Conservation (phyloP, 2,329 filamentous ascomycete species). For the Spiromastix sp. region DNA sequence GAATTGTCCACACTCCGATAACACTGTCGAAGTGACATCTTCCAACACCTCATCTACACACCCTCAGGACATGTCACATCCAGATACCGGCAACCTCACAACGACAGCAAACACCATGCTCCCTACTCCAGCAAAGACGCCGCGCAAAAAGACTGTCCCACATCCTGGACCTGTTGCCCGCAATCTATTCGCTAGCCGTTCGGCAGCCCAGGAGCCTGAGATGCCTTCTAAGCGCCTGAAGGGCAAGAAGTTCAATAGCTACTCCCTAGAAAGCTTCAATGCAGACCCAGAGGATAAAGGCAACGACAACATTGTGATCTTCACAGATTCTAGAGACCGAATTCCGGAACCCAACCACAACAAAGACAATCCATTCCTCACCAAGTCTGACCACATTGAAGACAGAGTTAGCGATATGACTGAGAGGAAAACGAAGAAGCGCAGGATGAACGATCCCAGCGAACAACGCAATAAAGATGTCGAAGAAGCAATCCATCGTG, state of each 20-base stretch:
- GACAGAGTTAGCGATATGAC: no score
- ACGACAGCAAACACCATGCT: no score
- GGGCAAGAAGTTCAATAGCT: constrained; percentile 34
- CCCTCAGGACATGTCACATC: constrained; percentile 14
- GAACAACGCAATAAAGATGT: constrained; percentile 31
- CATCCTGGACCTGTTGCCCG: constrained; percentile 41
- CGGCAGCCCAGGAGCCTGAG: constrained; percentile 32
- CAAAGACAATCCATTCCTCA: constrained; percentile 47
- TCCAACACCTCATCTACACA: constrained; percentile 4
- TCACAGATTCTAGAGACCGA: constrained; percentile 53
- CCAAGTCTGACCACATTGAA: constrained; percentile 24
- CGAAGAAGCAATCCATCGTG: constrained; percentile 40
- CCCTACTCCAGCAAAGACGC: constrained; percentile 53
- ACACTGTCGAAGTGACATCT: constrained; percentile 2
- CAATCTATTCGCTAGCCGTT: constrained; percentile 41
- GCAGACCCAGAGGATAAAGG: constrained; percentile 20
- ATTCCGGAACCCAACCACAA: constrained; percentile 43
- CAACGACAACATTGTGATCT: constrained; percentile 43
- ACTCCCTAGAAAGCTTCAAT: constrained; percentile 35
- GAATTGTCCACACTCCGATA: constrained; percentile 4
- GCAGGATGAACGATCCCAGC: constrained; percentile 19
- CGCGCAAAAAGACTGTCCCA: constrained; percentile 42
- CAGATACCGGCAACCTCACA: no score
- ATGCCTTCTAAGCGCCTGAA: constrained; percentile 38
- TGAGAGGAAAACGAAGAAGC: constrained; percentile 12